Conservation (phyloP, 2,329 filamentous ascomycete genomes). For the Exophiala spinifera region DNA sequence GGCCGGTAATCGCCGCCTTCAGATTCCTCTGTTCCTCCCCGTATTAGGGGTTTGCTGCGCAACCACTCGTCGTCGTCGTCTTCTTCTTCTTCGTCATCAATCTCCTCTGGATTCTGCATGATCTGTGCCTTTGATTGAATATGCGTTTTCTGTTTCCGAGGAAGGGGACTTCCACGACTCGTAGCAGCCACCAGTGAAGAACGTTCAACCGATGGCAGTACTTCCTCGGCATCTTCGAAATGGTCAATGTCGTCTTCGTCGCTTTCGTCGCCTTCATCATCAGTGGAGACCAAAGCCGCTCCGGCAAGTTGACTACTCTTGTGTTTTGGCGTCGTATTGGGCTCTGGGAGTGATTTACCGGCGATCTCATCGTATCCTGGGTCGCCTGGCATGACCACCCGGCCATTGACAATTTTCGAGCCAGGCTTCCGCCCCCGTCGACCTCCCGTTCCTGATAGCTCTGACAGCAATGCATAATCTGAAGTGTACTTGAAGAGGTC, state of each 20-base stretch:
- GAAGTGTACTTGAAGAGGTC: constrained; percentile 10
- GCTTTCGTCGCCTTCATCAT: constrained; percentile 24
- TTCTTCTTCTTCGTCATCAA: constrained; percentile 4
- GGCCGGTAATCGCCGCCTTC: constrained; percentile 22
- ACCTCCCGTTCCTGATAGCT: not conserved
- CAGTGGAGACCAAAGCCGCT: constrained; percentile 22
- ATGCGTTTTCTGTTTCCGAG: constrained; percentile 25
- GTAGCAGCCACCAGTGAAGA: not conserved
- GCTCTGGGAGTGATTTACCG: not conserved
- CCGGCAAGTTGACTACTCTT: constrained; percentile 25
- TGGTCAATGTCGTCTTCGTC: constrained; percentile 9
- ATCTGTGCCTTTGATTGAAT: constrained; percentile 31
- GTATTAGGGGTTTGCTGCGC: not conserved
- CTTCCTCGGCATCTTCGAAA: constrained; percentile 26
- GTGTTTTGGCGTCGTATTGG: constrained; percentile 16
- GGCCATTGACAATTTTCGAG: constrained; percentile 26
- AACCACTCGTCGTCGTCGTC: constrained; percentile 17
- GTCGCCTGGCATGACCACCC: constrained; percentile 21
- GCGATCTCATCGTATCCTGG: constrained; percentile 13
- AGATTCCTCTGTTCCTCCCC: constrained; percentile 28
- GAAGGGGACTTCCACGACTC: not conserved
- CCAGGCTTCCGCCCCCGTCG: constrained; percentile 24
- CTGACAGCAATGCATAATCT: not conserved
- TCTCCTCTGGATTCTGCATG: constrained; percentile 26
- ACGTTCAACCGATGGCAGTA: not conserved